Evolutionary conservation across 345 rosid genomes (phyloP).

Genomic region (Raphanus raphanistrum): DNA sequence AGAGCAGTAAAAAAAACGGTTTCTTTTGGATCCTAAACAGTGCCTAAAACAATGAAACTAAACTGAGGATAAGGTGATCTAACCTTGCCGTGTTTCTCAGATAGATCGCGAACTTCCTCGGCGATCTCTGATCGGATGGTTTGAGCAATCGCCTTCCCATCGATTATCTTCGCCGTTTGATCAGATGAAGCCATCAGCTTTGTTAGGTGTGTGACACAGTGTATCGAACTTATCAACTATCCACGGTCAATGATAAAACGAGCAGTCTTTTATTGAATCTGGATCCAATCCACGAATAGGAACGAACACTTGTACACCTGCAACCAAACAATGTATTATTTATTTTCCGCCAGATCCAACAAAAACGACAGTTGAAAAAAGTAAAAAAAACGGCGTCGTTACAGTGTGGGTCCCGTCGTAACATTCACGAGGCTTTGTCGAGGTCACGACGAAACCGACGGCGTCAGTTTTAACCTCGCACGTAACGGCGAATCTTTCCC

Average conservation of each 20-base stretch:
- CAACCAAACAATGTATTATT: conserved; percentile 25
- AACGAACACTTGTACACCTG: conserved; percentile 1
- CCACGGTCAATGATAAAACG: background rate
- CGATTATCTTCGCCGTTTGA: conserved; percentile 61
- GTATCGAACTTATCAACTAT: background rate
- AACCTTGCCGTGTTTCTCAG: conserved; percentile 73
- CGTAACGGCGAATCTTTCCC: conserved; percentile 39
- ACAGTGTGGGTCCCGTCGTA: conserved; percentile 14
- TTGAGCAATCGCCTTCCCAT: conserved; percentile 74
- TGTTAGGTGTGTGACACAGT: background rate
- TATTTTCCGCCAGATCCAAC: background rate
- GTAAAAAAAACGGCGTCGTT: background rate
- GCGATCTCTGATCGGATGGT: conserved; percentile 84
- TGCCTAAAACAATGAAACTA: background rate
- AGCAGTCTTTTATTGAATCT: conserved; percentile 5
- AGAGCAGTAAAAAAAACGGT: background rate
- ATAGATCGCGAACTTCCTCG: conserved; percentile 61
- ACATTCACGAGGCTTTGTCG: conserved; percentile 32
- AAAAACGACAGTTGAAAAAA: background rate
- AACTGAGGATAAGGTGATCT: background rate
- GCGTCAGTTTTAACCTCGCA: conserved; percentile 23
- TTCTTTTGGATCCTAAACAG: background rate
- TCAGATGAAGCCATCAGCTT: conserved; percentile 57
- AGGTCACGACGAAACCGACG: conserved; percentile 23
- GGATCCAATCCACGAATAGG: conserved; percentile 12